phyloP scores from a whole-genome alignment of 768 basidiomycete genomes.

The Auriscalpium vulgare region DNA sequence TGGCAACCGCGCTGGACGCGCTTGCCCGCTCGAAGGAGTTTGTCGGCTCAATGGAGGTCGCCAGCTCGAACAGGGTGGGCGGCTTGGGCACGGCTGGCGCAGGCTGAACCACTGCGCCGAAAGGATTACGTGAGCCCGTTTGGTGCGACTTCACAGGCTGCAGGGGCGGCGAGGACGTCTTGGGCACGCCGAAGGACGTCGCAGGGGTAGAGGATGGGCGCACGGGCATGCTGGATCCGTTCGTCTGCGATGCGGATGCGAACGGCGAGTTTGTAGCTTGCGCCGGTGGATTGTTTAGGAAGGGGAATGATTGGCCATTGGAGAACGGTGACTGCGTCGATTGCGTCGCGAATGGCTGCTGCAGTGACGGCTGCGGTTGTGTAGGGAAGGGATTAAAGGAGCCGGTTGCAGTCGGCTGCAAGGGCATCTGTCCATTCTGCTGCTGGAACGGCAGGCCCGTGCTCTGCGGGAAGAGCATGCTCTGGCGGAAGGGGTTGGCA shows the following conservation, averaged over 20 bases:
- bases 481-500: conserved; percentile 80
- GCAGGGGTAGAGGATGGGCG: conserved; percentile 74
- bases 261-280: conserved; percentile 12
- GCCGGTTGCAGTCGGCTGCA: conserved; percentile 5
- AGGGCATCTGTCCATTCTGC: conserved; percentile 1
- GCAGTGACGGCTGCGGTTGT: not conserved
- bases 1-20: no score
- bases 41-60: conserved; percentile 33
- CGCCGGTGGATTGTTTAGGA: conserved; percentile 5
- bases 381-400: conserved; percentile 7
- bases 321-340: not conserved
- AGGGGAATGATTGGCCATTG: conserved; percentile 4
- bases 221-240: conserved; percentile 27
- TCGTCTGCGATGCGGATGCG: conserved; percentile 15
- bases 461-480: conserved; percentile 31
- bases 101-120: conserved; percentile 58
- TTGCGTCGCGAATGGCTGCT: not conserved
- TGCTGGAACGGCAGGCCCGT: conserved; percentile 10
- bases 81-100: conserved; percentile 61
- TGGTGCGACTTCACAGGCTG: conserved; percentile 78
- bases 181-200: conserved; percentile 28
- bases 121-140: conserved; percentile 94
- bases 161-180: conserved; percentile 34
- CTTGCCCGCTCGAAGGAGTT: conserved; percentile 3
- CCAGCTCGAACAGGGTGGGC: conserved; percentile 77